These are phyloP conservation scores for Solanum tacnaense DNA, from an alignment of 257 asterid genomes.

Conservation along the genomic window DNA sequence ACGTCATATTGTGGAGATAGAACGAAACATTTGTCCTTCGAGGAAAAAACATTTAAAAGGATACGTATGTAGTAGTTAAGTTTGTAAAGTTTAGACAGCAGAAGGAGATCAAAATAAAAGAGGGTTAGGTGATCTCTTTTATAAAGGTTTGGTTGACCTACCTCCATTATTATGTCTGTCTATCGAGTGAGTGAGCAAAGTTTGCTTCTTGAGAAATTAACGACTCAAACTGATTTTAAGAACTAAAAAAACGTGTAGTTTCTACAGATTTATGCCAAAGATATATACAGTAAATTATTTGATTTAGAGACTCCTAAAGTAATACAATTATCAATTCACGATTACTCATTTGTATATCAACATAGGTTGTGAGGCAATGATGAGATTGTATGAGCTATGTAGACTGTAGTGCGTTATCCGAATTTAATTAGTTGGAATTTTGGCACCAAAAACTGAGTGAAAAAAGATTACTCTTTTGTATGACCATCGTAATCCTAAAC, in stretches of 20 bases:
- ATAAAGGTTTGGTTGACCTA: background rate
- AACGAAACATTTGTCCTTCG: background rate
- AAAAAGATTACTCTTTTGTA: no score
- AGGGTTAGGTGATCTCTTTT: background rate
- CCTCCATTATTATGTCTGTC: background rate
- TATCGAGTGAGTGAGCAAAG: background rate
- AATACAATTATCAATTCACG: background rate
- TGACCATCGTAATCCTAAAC: background rate
- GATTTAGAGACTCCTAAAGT: background rate
- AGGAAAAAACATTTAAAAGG: background rate
- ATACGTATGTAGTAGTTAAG: background rate
- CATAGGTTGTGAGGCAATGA: no score
- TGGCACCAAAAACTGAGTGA: no score
- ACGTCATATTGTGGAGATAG: background rate
- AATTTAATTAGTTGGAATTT: no score
- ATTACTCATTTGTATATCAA: background rate
- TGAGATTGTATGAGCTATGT: no score
- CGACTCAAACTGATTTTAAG: background rate
- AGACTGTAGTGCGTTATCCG: no score
- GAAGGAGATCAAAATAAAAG: background rate
- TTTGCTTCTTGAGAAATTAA: background rate
- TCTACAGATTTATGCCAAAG: background rate
- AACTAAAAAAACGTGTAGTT: background rate
- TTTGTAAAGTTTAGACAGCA: background rate
- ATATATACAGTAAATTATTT: background rate